Percentiles rank a stretch among this genome's conserved stretches.
These are phyloP conservation scores for Kernera saxatilis DNA, from an alignment of 345 rosid species.

Conservation along the genomic window DNA sequence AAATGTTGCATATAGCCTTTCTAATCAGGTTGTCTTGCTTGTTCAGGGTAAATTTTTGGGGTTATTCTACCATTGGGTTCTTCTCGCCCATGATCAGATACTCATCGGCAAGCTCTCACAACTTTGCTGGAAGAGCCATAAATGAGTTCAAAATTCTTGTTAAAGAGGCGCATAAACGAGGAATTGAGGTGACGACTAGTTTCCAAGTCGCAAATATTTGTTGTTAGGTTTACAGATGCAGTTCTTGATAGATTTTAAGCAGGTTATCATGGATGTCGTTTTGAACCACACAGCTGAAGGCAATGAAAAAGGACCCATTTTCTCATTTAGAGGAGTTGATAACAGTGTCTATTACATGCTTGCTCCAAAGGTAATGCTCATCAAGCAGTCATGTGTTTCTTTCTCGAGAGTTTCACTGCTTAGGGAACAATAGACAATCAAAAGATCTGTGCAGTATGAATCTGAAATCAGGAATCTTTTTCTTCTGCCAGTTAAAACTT, in stretches of 20 bases:
- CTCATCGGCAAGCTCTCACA: constrained; percentile 54
- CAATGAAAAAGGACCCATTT: constrained; percentile 80
- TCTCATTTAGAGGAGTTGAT: constrained; percentile 91
- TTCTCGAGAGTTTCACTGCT: not conserved
- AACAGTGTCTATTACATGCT: constrained; percentile 92
- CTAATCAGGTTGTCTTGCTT: constrained; percentile 24
- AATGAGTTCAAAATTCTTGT: constrained; percentile 83
- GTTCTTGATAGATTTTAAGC: constrained; percentile 29
- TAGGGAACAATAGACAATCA: not conserved
- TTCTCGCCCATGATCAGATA: constrained; percentile 95
- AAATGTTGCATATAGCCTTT: constrained; percentile 2
- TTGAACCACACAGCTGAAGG: constrained; percentile 99
- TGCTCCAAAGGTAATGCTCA: constrained; percentile 79
- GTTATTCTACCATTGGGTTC: constrained; percentile 83
- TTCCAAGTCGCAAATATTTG: constrained; percentile 2
- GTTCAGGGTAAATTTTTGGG: constrained; percentile 94
- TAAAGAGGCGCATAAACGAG: constrained; percentile 89
- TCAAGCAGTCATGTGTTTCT: not conserved
- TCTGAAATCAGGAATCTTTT: not conserved
- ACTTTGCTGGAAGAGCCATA: constrained; percentile 63
- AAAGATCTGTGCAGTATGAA: not conserved
- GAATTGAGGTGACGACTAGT: constrained; percentile 70
- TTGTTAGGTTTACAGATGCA: constrained; percentile 10
- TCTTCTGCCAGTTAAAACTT: not conserved
- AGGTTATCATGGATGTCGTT: constrained; percentile 95